Percentiles rank a stretch among this genome's conserved stretches.
Conservation (phyloP, 2,329 filamentous ascomycete genomes). For the Sclerotinia minor region DNA sequence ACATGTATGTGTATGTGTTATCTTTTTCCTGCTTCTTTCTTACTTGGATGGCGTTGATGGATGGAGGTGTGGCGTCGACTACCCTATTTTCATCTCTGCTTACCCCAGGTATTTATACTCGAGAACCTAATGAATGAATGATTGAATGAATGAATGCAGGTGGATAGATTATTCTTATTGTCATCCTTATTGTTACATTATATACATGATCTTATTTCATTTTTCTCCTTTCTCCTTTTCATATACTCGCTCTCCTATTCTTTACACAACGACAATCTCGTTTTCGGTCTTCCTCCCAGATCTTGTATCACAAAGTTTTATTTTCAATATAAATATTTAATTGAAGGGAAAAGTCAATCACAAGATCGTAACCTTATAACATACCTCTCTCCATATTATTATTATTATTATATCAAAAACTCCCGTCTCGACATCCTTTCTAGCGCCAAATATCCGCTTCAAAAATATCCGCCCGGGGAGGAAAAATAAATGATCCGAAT, state of each 20-base stretch:
- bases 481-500: slow-evolving; percentile 16
- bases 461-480: not conserved
- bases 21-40: slow-evolving; percentile 2
- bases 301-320: not conserved
- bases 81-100: not conserved
- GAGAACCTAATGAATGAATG: no score
- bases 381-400: no score
- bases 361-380: no score
- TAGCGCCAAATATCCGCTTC: not conserved
- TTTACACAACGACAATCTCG: not conserved
- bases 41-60: not conserved
- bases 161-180: not conserved
- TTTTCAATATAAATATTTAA: not conserved
- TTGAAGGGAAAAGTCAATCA: not conserved
- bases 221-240: not conserved
- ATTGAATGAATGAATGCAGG: no score
- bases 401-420: not conserved
- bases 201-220: not conserved
- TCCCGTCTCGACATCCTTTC: not conserved
- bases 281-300: not conserved
- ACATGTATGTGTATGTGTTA: not conserved
- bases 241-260: not conserved
- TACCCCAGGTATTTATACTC: not conserved
- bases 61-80: slow-evolving; percentile 1
- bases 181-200: no score